Evolutionary conservation across 139 green algal species (phyloP), one percentile per base, ranked within the genome.

Genomic region (Astrephomene gubernaculifera): DNA sequence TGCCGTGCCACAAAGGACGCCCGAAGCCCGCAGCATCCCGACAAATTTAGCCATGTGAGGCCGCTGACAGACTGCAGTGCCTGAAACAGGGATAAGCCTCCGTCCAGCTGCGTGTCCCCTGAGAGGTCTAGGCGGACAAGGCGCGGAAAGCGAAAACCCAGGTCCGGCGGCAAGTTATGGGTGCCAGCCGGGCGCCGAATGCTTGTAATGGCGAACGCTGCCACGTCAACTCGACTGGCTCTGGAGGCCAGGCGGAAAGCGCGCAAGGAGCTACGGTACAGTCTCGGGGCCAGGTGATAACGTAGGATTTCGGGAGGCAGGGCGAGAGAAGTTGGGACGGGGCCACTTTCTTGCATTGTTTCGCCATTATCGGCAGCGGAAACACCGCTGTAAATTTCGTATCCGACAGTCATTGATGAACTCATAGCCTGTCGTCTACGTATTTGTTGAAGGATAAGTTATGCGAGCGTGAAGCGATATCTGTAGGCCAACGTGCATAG

Each of bases 131-230:
- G 38, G 0, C 41, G 60, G 5, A n/a, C 21, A 27, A 83, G 61
- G 7, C 17, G 4, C 6, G 76, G 76, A n/a, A 83, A 83, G 27
- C 60, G 60, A 2, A 4, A 17, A 21, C 76, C 76, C 39, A 83
- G 60, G 41, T 83, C 76, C 8, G 39, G 60, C 24, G 76, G 76
- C 4, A 83, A 31, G 0, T 5, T 41, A 7, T 72, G 60, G 29
- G 76, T 83, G 60, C 60, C 76, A 1, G 74, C 38, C 27, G 29
- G 31, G 29, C 74, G 73, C 36, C 33, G 61, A 21, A 81, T 70
- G 12, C 31, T 22, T 22, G 22, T 27, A 4, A 81, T 25, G 14
- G 41, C 53, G 19, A 24, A 36, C 4, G 12, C 22, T 3, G 73
- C 52, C 3, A 35, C 73, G 27, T 81, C 73, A 24, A 38, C 73